Percentiles rank a stretch among this genome's conserved stretches.
Conservation (phyloP, 257 asterid species). For the Solanum paucissectum region DNA sequence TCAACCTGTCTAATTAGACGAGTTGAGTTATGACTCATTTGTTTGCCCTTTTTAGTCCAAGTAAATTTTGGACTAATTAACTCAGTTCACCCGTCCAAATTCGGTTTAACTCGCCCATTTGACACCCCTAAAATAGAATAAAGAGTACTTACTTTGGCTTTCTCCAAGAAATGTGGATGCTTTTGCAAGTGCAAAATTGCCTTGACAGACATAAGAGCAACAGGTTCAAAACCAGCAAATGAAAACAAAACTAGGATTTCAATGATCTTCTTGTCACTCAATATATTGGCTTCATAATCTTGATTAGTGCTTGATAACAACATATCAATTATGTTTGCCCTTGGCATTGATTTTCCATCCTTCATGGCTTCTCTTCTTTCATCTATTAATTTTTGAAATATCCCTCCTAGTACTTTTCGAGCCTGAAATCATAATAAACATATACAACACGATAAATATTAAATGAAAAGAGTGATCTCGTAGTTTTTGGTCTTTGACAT, state of each 20-base stretch:
- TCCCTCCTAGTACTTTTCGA: not conserved
- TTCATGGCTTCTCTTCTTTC: not conserved
- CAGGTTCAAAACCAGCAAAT: conserved; percentile 5
- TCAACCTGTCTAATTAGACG: too few species aligned
- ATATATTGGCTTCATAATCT: not conserved
- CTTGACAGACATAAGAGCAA: not conserved
- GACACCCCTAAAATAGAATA: not conserved
- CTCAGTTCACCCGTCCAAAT: too few species aligned
- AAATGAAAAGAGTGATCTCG: too few species aligned
- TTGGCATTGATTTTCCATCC: not conserved
- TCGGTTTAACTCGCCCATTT: too few species aligned
- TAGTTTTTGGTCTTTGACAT: too few species aligned
- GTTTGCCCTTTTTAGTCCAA: too few species aligned
- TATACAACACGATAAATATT: not conserved
- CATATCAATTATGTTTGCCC: not conserved
- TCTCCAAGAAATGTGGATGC: not conserved
- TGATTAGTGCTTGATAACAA: not conserved
- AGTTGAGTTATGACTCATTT: too few species aligned
- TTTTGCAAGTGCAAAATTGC: not conserved
- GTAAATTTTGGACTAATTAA: too few species aligned
- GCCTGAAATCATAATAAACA: not conserved
- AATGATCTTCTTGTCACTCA: not conserved
- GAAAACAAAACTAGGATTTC: not conserved
- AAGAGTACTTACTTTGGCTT: not conserved
- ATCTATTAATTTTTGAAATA: not conserved